phyloP scores from a whole-genome alignment of 2,329 filamentous ascomycete genomes.

The Exophiala oligosperma region DNA sequence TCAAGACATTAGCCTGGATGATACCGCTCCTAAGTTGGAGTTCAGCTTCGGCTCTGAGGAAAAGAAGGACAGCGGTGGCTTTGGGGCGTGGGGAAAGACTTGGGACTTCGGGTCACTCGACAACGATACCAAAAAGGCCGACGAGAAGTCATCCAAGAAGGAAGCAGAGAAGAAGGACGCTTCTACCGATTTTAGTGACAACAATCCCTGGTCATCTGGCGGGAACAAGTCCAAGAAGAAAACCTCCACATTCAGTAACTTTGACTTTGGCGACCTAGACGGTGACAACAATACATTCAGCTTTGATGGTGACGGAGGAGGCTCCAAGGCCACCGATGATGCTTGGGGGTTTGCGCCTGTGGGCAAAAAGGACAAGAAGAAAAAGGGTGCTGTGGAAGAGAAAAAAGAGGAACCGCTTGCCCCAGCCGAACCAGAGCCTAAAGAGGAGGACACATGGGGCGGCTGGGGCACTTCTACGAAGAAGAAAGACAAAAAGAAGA shows the following conservation, averaged over 20 bases:
- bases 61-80: slow-evolving; percentile 42
- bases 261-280: slow-evolving; percentile 48
- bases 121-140: slow-evolving; percentile 32
- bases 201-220: slow-evolving; percentile 43
- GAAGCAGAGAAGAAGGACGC: slow-evolving; percentile 31
- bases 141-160: slow-evolving; percentile 30
- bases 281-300: slow-evolving; percentile 41
- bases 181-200: slow-evolving; percentile 28
- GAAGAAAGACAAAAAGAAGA: slow-evolving; percentile 47
- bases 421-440: slow-evolving; percentile 24
- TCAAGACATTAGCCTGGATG: slow-evolving; percentile 68
- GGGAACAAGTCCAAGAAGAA: slow-evolving; percentile 39
- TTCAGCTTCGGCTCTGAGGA: slow-evolving; percentile 53
- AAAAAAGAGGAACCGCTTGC: slow-evolving; percentile 35
- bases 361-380: slow-evolving; percentile 51
- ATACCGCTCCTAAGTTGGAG: slow-evolving; percentile 58
- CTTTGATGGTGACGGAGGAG: slow-evolving; percentile 48
- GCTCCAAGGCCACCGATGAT: slow-evolving; percentile 40
- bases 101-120: slow-evolving; percentile 52
- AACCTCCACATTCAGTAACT: slow-evolving; percentile 34
- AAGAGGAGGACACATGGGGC: slow-evolving; percentile 36
- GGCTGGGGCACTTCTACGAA: slow-evolving; percentile 42
- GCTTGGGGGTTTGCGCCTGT: slow-evolving; percentile 38
- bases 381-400: slow-evolving; percentile 40
- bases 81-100: slow-evolving; percentile 62